These are phyloP conservation scores for Tuber magnatum DNA, from an alignment of 495 filamentous ascomycete species.

Conservation along the genomic window DNA sequence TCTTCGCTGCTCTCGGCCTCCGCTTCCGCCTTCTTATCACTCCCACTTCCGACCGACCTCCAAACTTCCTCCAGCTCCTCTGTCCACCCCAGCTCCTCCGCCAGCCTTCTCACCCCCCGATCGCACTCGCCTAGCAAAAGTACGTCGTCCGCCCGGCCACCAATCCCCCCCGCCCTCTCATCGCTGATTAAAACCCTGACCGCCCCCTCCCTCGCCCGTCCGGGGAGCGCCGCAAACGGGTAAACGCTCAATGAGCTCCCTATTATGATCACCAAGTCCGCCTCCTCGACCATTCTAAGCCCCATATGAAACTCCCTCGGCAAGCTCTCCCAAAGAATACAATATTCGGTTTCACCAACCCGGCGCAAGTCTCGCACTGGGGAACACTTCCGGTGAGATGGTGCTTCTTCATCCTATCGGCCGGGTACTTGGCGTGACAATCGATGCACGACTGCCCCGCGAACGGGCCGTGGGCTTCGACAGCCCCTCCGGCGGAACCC, in stretches of 20 bases:
- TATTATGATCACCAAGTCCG: constrained; percentile 82
- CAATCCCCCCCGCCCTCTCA: constrained; percentile 77
- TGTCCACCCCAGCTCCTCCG: too few species aligned
- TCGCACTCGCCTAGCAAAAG: constrained; percentile 46
- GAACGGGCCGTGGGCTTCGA: constrained; percentile 92
- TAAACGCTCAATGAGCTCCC: constrained; percentile 84
- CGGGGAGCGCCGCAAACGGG: constrained; percentile 78
- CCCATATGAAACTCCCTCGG: constrained; percentile 63
- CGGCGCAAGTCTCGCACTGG: constrained; percentile 66
- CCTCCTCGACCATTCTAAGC: constrained; percentile 49
- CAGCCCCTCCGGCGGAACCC: constrained; percentile 71
- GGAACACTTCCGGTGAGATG: too few species aligned
- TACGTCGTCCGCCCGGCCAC: constrained; percentile 69
- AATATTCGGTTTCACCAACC: constrained; percentile 92
- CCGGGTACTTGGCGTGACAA: too few species aligned
- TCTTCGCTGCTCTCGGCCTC: too few species aligned
- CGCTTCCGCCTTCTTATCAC: too few species aligned
- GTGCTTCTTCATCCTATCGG: too few species aligned
- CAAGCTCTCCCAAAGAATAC: constrained; percentile 83
- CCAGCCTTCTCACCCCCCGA: too few species aligned
- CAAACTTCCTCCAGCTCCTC: too few species aligned
- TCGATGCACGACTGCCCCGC: too few species aligned
- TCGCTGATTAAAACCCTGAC: constrained; percentile 83
- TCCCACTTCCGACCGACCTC: too few species aligned
- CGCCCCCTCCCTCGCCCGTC: constrained; percentile 50